A percentile compares a stretch with the other conserved stretches of the same genome.
These are phyloP conservation scores for Neurospora sp. DNA, from an alignment of 495 filamentous ascomycete genomes.

Conservation along the genomic window DNA sequence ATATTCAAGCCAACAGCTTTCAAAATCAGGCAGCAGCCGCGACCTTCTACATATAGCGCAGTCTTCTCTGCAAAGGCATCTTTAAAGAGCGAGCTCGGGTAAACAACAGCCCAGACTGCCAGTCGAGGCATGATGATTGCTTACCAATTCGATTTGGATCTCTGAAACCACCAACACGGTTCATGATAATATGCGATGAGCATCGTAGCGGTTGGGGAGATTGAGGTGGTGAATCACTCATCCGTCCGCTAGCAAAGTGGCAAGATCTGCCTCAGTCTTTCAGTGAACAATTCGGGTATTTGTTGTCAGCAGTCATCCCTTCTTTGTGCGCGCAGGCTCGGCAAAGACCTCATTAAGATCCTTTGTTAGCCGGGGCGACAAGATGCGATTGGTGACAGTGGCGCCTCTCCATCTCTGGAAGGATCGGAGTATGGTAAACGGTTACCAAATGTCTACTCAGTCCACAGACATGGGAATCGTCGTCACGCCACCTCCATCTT, in stretches of 20 bases:
- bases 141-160: not conserved
- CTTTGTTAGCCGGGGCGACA: not conserved
- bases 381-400: not conserved
- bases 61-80: not conserved
- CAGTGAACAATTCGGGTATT: not conserved
- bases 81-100: not conserved
- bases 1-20: not conserved
- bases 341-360: not conserved
- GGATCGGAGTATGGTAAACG: not conserved
- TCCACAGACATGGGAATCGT: constrained; percentile 9
- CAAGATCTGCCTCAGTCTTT: not conserved
- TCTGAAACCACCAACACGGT: not conserved
- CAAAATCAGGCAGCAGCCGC: not conserved
- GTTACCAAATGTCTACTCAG: not conserved
- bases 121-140: not conserved
- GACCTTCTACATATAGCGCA: not conserved
- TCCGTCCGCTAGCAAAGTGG: not conserved
- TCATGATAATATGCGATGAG: not conserved
- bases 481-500: constrained; percentile 9
- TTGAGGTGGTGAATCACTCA: not conserved
- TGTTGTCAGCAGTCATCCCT: not conserved
- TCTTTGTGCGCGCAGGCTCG: not conserved
- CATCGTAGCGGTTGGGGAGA: not conserved
- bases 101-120: not conserved
- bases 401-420: not conserved